phyloP scores from a whole-genome alignment of 371 early-diverging fungal species.

The Agmasoma carcini region DNA sequence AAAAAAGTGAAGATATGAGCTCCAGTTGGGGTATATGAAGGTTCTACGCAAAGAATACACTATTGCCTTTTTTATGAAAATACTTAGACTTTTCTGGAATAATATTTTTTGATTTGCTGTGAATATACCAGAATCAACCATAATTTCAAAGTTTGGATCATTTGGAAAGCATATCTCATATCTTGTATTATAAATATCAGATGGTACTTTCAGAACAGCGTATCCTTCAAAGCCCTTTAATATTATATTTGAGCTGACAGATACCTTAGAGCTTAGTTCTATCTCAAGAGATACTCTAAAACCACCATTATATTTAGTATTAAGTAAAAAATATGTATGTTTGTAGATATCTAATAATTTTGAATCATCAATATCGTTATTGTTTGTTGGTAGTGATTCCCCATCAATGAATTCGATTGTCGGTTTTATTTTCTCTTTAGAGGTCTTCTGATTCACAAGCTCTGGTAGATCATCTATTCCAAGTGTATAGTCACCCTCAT shows the following conservation, averaged over 20 bases:
- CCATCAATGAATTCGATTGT: not conserved
- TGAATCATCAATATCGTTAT: not conserved
- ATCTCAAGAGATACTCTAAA: conserved; percentile 40
- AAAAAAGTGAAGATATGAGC: conserved; percentile 41
- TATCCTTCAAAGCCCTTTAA: conserved; percentile 43
- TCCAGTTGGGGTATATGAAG: conserved; percentile 47
- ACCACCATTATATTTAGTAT: conserved; percentile 34
- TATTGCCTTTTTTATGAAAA: conserved; percentile 31
- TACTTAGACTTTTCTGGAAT: conserved; percentile 37
- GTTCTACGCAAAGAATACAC: conserved; percentile 29
- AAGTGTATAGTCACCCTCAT: not conserved
- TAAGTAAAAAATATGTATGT: conserved; percentile 34
- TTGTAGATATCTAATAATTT: conserved; percentile 24
- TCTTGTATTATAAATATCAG: conserved; percentile 46
- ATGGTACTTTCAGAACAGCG: conserved; percentile 44
- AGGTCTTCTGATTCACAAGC: conserved; percentile 1
- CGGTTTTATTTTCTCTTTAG: not conserved
- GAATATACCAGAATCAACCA: conserved; percentile 36
- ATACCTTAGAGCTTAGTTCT: conserved; percentile 38
- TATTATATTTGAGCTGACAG: conserved; percentile 25
- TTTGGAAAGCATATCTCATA: conserved; percentile 45
- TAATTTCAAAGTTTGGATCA: conserved; percentile 43
- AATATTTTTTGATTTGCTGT: conserved; percentile 34
- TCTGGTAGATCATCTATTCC: conserved; percentile 1
- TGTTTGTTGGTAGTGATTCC: not conserved